Percentiles rank a stretch among this genome's conserved stretches.
Conservation (phyloP, 1,284 basidiomycete genomes). For the Leccinum fuscescens region DNA sequence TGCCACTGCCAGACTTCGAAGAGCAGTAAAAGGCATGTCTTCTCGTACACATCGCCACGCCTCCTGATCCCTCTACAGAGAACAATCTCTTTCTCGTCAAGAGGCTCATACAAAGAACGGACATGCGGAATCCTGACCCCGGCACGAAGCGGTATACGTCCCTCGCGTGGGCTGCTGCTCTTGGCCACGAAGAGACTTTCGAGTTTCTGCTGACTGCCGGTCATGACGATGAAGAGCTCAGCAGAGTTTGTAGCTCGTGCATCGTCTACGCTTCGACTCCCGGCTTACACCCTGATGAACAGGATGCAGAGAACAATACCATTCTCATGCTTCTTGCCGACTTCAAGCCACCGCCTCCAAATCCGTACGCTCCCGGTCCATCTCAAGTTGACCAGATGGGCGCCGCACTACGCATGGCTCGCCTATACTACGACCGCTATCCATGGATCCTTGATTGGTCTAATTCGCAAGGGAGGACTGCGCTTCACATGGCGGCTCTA, state of each 20-base stretch:
- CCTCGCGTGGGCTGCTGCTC: conserved; percentile 83
- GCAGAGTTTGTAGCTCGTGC: conserved; percentile 59
- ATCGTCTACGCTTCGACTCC: conserved; percentile 1
- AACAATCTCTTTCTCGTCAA: conserved; percentile 90
- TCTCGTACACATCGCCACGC: conserved; percentile 5
- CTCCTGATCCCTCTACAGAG: conserved; percentile 49
- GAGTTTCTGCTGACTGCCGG: conserved; percentile 81
- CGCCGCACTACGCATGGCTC: conserved; percentile 76
- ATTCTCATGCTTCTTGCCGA: conserved; percentile 87
- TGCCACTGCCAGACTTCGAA: conserved; percentile 66
- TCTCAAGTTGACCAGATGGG: conserved; percentile 61
- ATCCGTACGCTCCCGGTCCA: conserved; percentile 46
- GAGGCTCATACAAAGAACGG: conserved; percentile 75
- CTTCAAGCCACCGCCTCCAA: conserved; percentile 53
- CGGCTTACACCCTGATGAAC: conserved; percentile 15
- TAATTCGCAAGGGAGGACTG: conserved; percentile 84
- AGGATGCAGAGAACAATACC: conserved; percentile 90
- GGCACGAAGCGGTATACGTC: conserved; percentile 75
- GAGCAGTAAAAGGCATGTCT: conserved; percentile 71
- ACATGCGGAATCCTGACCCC: conserved; percentile 87
- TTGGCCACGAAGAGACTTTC: conserved; percentile 85
- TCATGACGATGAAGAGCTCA: conserved; percentile 89
- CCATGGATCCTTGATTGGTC: conserved; percentile 88
- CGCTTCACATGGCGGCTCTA: conserved; percentile 83
- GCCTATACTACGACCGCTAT: conserved; percentile 78